These are phyloP conservation scores for Pisolithus orientalis DNA, from an alignment of 768 basidiomycete genomes.

Conservation along the genomic window DNA sequence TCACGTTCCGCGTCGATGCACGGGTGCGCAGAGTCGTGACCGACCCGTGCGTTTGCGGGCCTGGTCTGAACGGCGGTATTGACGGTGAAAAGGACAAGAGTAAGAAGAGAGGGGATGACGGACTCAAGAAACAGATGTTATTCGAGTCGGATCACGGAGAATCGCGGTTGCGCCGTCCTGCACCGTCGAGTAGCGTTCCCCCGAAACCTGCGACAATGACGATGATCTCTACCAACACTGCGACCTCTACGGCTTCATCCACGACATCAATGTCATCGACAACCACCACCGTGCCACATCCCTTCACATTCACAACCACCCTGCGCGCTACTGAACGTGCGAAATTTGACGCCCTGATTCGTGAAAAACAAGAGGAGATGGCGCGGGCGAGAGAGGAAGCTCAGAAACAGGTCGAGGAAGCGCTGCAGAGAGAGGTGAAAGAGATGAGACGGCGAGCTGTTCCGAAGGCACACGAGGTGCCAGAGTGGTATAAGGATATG, in stretches of 20 bases:
- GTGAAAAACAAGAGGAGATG: constrained; percentile 50
- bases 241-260: too few species aligned
- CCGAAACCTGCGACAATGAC: too few species aligned
- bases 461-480: constrained; percentile 64
- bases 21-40: constrained; percentile 14
- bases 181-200: constrained; percentile 25
- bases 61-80: too few species aligned
- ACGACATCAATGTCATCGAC: background rate
- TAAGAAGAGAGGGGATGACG: background rate
- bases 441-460: constrained; percentile 59
- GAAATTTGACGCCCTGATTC: constrained; percentile 54
- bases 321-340: constrained; percentile 54
- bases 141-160: constrained; percentile 32
- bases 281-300: background rate
- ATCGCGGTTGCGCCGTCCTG: constrained; percentile 25
- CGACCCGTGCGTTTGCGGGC: too few species aligned
- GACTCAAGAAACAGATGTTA: too few species aligned
- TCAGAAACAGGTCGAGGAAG: constrained; percentile 40
- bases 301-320: constrained; percentile 48
- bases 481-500: constrained; percentile 70
- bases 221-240: too few species aligned
- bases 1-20: constrained; percentile 47
- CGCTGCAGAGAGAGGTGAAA: constrained; percentile 55
- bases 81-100: background rate
- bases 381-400: constrained; percentile 42